A percentile compares a stretch with the other conserved stretches of the same genome.
phyloP scores from a whole-genome alignment of 208 protist species.

The Porcisia hertigi region DNA sequence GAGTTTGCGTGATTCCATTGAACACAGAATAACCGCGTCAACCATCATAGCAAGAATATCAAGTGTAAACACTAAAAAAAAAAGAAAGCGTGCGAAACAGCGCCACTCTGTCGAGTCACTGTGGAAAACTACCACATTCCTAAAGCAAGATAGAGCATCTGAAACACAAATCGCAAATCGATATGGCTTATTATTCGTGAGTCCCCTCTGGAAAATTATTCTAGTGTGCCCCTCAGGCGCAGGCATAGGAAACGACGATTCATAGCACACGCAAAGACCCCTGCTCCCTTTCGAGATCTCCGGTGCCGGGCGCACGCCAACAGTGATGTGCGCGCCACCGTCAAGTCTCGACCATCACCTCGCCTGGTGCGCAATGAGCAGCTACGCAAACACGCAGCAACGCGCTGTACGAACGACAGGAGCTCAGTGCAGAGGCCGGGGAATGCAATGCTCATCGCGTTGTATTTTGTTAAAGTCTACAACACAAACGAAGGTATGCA shows the following conservation, averaged over 20 bases:
- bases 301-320: neutral
- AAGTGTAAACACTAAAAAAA: neutral
- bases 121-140: neutral
- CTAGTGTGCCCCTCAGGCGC: neutral
- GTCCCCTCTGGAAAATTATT: neutral
- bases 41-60: neutral
- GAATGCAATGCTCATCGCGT: neutral
- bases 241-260: neutral
- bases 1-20: neutral
- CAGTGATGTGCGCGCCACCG: neutral
- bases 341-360: neutral
- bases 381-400: neutral
- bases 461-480: neutral
- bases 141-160: neutral
- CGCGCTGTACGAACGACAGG: neutral
- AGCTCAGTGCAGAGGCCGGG: neutral
- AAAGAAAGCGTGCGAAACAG: neutral
- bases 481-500: neutral
- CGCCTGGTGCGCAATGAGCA: neutral
- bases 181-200: neutral
- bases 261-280: neutral
- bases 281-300: neutral
- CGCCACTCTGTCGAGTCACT: neutral
- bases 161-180: neutral
- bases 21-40: neutral